Evolutionary conservation across 2,329 filamentous ascomycete genomes (phyloP).

Genomic region (Aspergillus fijiensis): DNA sequence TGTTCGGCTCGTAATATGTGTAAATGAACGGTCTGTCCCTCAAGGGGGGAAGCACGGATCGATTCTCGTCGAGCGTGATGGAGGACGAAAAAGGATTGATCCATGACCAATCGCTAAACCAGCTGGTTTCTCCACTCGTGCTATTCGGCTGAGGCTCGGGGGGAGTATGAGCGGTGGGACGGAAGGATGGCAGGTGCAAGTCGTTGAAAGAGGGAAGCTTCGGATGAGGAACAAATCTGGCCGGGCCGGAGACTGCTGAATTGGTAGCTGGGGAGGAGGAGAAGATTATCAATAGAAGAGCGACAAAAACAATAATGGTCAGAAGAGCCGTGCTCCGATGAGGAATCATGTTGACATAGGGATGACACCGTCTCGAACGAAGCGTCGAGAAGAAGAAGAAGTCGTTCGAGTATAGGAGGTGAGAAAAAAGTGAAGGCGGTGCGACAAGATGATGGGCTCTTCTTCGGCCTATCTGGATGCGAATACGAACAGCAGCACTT

Average conservation of each 20-base stretch:
- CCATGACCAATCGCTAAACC: slow-evolving; percentile 91
- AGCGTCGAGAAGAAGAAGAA: neutral
- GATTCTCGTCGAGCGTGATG: slow-evolving; percentile 75
- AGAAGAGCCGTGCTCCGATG: slow-evolving; percentile 44
- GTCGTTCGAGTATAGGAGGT: neutral
- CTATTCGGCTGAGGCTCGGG: slow-evolving; percentile 70
- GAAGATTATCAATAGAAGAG: slow-evolving; percentile 45
- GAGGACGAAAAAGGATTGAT: slow-evolving; percentile 82
- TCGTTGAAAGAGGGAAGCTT: slow-evolving; percentile 54
- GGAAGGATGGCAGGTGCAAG: slow-evolving; percentile 63
- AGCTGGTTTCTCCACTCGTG: slow-evolving; percentile 73
- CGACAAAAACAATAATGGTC: slow-evolving; percentile 44
- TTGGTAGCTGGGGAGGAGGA: slow-evolving; percentile 39
- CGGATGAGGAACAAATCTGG: slow-evolving; percentile 36
- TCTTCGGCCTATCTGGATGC: neutral
- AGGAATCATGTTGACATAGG: slow-evolving; percentile 36
- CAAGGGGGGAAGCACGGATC: slow-evolving; percentile 78
- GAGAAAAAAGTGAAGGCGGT: neutral
- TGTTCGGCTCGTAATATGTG: slow-evolving; percentile 79
- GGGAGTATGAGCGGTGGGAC: slow-evolving; percentile 67
- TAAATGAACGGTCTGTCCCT: slow-evolving; percentile 72
- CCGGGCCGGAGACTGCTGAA: slow-evolving; percentile 25
- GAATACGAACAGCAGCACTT: neutral
- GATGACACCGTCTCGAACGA: neutral
- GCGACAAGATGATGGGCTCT: neutral